Evolutionary conservation across 2,329 filamentous ascomycete genomes (phyloP), one percentile per base, ranked within the genome.

Genomic region (Coniochaeta sp.): DNA sequence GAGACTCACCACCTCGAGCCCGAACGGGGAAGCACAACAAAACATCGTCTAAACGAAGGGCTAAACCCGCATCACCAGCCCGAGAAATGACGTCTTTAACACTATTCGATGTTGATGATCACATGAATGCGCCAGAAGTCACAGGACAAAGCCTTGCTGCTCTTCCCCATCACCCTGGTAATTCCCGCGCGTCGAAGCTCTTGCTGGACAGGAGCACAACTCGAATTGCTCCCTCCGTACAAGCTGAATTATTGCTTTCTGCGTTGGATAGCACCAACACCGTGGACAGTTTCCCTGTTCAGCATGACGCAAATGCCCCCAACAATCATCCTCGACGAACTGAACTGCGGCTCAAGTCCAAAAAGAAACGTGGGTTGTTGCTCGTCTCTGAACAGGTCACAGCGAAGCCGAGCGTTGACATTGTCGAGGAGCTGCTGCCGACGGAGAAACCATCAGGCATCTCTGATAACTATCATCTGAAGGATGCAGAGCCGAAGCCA

Each of bases 291-390:
- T 19, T 24, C 19, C 47, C 11, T n/a, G 24, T 52, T 9, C 47
- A 52, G 24, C 22, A 52, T 1, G 24, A 28, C 5, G 5, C 22
- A 31, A 7, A 17, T 17, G 22, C 47, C 12, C 22, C 11, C n/a
- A 8, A 52, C 2, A 58, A 59, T 6, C 52, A 52, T 19, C 36
- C 47, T 52, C 14, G 60, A 64, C 4, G 64, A 67, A 22, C 56
- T 31, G 56, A 58, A 31, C 33, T 58, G 36, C 56, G 38, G 2
- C 38, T 58, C 14, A 58, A 58, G n/a, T 44, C 56, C 14, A 6
- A 17, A 12, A 40, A n/a, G 24, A 58, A 44, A 31, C 56, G 36
- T 3, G 56, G 56, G 12, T 19, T 58, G 22, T 34, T 58, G n/a
- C 17, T 58, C 17, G 19, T 58, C 4, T 26, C 56, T 7, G 56